These are phyloP conservation scores for Arachnopeziza araneosa DNA, from an alignment of 2,329 filamentous ascomycete genomes.

Conservation along the genomic window DNA sequence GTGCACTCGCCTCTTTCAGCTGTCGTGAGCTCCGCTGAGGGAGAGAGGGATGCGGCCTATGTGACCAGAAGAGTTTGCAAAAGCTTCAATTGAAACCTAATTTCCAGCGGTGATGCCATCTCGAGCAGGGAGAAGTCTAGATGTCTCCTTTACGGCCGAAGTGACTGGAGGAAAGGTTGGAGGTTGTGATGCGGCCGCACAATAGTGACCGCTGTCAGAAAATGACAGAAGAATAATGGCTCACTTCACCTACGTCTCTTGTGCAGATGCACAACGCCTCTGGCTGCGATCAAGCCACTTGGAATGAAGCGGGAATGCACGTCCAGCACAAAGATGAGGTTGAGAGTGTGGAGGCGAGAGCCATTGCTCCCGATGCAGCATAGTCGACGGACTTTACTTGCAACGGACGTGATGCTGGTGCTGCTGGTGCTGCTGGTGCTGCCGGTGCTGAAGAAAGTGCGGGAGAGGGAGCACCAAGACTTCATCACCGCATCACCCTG, in stretches of 20 bases:
- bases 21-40: neutral
- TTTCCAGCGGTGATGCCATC: neutral
- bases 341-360: neutral
- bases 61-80: neutral
- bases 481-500: no score
- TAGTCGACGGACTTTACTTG: neutral
- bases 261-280: conserved; percentile 7
- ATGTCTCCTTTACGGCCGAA: neutral
- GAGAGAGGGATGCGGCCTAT: neutral
- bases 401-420: neutral
- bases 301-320: conserved; percentile 16
- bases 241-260: neutral
- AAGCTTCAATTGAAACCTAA: neutral
- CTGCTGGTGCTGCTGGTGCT: no score
- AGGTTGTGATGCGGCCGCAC: neutral
- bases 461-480: neutral
- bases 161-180: neutral
- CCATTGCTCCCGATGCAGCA: neutral
- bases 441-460: no score
- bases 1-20: conserved; percentile 10
- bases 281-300: conserved; percentile 10
- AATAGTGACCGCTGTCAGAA: neutral
- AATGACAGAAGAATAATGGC: neutral
- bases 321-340: neutral
- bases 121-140: neutral